These are phyloP conservation scores for Dovyalis caffra DNA, from an alignment of 345 rosid species.

Conservation along the genomic window DNA sequence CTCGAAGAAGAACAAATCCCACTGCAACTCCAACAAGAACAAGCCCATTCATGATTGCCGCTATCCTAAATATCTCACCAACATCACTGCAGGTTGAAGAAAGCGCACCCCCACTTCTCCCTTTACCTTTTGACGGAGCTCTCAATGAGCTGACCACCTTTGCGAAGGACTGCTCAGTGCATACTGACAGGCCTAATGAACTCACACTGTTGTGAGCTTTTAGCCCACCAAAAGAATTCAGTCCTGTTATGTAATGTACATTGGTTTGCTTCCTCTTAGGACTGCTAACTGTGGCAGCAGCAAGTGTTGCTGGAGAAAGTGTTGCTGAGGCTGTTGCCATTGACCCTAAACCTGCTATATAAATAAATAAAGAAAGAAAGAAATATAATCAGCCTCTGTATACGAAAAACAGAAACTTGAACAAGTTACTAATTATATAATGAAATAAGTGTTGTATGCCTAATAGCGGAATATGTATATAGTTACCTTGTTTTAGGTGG, in stretches of 20 bases:
- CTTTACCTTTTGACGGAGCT: conserved; percentile 16
- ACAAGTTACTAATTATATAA: neutral
- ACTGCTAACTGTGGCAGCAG: conserved; percentile 18
- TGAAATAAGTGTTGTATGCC: neutral
- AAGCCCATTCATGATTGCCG: conserved; percentile 53
- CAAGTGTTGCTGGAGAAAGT: conserved; percentile 20
- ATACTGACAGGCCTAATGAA: conserved; percentile 36
- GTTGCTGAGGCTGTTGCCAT: conserved; percentile 43
- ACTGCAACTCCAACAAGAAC: conserved; percentile 52
- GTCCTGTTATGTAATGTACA: conserved; percentile 34
- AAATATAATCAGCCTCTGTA: neutral
- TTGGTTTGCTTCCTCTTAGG: conserved; percentile 26
- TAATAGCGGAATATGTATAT: neutral
- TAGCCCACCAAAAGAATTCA: conserved; percentile 41
- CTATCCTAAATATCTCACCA: conserved; percentile 50
- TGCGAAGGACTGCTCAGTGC: conserved; percentile 41
- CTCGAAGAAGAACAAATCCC: conserved; percentile 46
- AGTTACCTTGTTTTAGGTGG: neutral
- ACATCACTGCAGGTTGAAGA: conserved; percentile 35
- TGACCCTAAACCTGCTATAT: neutral
- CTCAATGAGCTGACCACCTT: conserved; percentile 35
- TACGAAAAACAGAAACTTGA: neutral
- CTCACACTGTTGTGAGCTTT: conserved; percentile 44
- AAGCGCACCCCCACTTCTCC: conserved; percentile 38
- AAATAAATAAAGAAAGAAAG: neutral